Evolutionary conservation across 768 basidiomycete genomes (phyloP).

Genomic region (Lactarius psammicola): DNA sequence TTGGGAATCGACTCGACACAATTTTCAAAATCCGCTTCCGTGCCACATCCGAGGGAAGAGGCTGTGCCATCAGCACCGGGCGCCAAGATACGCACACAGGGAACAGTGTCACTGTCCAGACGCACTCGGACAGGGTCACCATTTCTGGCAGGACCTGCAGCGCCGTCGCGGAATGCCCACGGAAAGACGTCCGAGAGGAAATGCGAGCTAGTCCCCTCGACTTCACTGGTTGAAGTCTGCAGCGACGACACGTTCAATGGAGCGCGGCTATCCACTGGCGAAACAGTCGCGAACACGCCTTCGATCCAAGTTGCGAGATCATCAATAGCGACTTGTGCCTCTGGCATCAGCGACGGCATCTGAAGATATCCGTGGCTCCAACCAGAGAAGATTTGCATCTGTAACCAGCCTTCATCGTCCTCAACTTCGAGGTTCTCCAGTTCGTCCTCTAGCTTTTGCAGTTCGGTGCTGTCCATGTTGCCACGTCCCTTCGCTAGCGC

Average conservation of each 20-base stretch:
- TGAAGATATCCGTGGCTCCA: slow-evolving; percentile 98
- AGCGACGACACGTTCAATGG: slow-evolving; percentile 7
- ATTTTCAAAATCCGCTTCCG: slow-evolving; percentile 65
- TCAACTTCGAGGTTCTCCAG: slow-evolving; percentile 60
- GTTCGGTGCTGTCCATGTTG: slow-evolving; percentile 52
- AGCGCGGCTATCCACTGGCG: slow-evolving; percentile 5
- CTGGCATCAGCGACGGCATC: slow-evolving; percentile 85
- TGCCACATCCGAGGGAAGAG: slow-evolving; percentile 44
- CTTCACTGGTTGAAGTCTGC: slow-evolving; percentile 14
- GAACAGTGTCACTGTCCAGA: slow-evolving; percentile 3
- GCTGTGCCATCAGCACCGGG: slow-evolving; percentile 28
- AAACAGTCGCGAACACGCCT: slow-evolving; percentile 54
- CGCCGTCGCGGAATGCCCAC: slow-evolving; percentile 17
- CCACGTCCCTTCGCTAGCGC: slow-evolving; percentile 58
- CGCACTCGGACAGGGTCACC: background rate
- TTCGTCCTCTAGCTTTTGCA: slow-evolving; percentile 41
- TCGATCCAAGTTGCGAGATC: slow-evolving; percentile 92
- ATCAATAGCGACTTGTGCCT: slow-evolving; percentile 74
- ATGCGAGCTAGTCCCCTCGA: slow-evolving; percentile 12
- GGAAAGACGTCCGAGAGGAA: slow-evolving; percentile 24
- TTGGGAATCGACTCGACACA: slow-evolving; percentile 70
- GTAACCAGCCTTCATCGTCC: slow-evolving; percentile 92
- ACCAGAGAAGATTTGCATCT: slow-evolving; percentile 88
- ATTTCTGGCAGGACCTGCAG: background rate
- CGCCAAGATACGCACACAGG: slow-evolving; percentile 21